phyloP scores from a whole-genome alignment of 2,329 filamentous ascomycete genomes.

The Sclerotinia subarctica region DNA sequence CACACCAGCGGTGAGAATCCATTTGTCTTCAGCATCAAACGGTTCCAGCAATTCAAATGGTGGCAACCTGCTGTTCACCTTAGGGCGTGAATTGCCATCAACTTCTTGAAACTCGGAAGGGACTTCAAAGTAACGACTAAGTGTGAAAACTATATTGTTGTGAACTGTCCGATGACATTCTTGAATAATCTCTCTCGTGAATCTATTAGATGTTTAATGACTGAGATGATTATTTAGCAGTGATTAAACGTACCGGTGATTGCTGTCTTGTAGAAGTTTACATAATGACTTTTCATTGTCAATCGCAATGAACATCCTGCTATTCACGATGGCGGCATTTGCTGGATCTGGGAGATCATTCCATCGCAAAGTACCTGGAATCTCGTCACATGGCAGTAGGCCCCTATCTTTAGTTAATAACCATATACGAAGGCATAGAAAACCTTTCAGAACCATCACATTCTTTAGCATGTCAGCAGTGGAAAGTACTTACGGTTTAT shows the following conservation, averaged over 20 bases:
- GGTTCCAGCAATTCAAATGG: constrained; percentile 48
- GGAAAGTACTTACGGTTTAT: constrained; percentile 23
- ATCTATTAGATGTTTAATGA: constrained; percentile 29
- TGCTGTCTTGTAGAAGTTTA: constrained; percentile 50
- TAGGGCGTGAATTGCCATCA: constrained; percentile 34
- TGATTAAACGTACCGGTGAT: constrained; percentile 46
- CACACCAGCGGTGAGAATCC: constrained; percentile 54
- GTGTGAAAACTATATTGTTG: constrained; percentile 33
- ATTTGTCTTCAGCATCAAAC: constrained; percentile 49
- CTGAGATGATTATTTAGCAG: neutral
- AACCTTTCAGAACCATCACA: neutral
- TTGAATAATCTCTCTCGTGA: constrained; percentile 31
- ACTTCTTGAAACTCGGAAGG: constrained; percentile 25
- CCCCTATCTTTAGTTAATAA: constrained; percentile 6
- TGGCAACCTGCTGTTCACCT: constrained; percentile 41
- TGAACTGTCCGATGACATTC: constrained; percentile 33
- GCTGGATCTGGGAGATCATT: constrained; percentile 58
- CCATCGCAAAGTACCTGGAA: constrained; percentile 53
- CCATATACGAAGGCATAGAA: neutral
- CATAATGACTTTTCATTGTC: constrained; percentile 44
- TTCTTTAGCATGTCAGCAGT: neutral
- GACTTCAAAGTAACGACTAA: constrained; percentile 32
- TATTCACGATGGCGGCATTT: constrained; percentile 33
- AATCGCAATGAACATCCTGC: constrained; percentile 33
- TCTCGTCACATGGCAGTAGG: constrained; percentile 36